Evolutionary conservation across 306 rosid genomes (phyloP).

Genomic region (Coriaria nepalensis): DNA sequence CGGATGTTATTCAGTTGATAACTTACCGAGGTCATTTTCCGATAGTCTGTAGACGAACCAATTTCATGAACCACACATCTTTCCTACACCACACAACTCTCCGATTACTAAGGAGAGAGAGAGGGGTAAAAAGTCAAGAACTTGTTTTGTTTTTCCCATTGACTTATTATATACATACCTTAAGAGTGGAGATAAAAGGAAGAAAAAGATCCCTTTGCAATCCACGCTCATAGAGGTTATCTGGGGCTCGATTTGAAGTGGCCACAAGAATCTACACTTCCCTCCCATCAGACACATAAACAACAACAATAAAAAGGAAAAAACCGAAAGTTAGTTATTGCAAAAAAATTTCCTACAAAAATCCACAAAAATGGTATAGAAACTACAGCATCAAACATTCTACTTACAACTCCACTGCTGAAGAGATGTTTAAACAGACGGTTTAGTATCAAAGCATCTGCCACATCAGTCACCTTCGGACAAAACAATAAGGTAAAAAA

Average conservation of each 20-base stretch:
- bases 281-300: constrained; percentile 22
- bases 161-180: constrained; percentile 30
- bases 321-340: no score
- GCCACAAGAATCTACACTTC: constrained; percentile 72
- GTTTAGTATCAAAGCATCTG: constrained; percentile 86
- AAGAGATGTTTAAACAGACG: constrained; percentile 75
- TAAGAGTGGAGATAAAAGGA: constrained; percentile 72
- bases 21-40: constrained; percentile 83
- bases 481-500: constrained; percentile 12
- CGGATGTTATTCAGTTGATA: background rate
- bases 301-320: no score
- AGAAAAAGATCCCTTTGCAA: constrained; percentile 91
- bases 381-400: background rate
- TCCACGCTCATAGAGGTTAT: constrained; percentile 86
- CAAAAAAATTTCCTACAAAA: no score
- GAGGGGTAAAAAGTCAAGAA: background rate
- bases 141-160: background rate
- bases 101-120: no score
- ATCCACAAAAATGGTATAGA: constrained; percentile 6
- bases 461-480: constrained; percentile 83
- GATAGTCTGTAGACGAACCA: constrained; percentile 78
- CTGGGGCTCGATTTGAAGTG: constrained; percentile 96
- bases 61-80: constrained; percentile 78
- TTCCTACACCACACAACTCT: constrained; percentile 39
- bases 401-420: constrained; percentile 69